A percentile compares a stretch with the other conserved stretches of the same genome.
These are phyloP conservation scores for Cryphonectria japonica DNA, from an alignment of 2,329 filamentous ascomycete genomes.

Conservation along the genomic window DNA sequence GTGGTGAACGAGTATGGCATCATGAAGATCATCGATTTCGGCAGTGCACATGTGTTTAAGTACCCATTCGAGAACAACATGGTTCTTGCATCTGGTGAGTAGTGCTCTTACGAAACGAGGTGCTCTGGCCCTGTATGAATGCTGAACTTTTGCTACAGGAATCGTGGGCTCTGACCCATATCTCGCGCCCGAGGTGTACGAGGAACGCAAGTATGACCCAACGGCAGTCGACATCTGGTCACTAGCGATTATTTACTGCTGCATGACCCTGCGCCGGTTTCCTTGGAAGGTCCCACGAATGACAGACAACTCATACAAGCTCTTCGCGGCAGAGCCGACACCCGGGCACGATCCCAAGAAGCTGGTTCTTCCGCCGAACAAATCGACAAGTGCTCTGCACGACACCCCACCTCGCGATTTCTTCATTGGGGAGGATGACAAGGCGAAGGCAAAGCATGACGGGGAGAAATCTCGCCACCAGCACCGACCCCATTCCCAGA, in stretches of 20 bases:
- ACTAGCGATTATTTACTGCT: conserved; percentile 96
- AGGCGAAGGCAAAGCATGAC: conserved; percentile 21
- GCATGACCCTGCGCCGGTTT: conserved; percentile 93
- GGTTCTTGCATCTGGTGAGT: conserved; percentile 77
- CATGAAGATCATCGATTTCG: conserved; percentile 99
- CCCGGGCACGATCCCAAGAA: conserved; percentile 68
- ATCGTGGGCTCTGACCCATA: conserved; percentile 90
- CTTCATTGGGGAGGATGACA: conserved; percentile 40
- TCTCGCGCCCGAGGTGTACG: conserved; percentile 94
- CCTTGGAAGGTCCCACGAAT: conserved; percentile 95
- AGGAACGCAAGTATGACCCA: conserved; percentile 90
- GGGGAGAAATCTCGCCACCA: conserved; percentile 15
- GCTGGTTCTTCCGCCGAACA: conserved; percentile 51
- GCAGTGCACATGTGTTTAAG: conserved; percentile 93
- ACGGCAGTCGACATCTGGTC: conserved; percentile 97
- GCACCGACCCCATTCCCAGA: conserved; percentile 27
- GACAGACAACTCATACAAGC: conserved; percentile 91
- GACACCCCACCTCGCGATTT: conserved; percentile 46
- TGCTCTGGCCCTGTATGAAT: background rate
- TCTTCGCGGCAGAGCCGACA: conserved; percentile 86
- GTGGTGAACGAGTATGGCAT: conserved; percentile 96
- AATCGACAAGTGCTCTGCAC: conserved; percentile 49
- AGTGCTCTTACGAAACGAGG: conserved; percentile 16
- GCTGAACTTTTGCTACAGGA: conserved; percentile 42
- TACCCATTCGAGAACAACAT: conserved; percentile 95